Evolutionary conservation across 331 rosid species (phyloP).

Genomic region (Phaseolus coccineus): DNA sequence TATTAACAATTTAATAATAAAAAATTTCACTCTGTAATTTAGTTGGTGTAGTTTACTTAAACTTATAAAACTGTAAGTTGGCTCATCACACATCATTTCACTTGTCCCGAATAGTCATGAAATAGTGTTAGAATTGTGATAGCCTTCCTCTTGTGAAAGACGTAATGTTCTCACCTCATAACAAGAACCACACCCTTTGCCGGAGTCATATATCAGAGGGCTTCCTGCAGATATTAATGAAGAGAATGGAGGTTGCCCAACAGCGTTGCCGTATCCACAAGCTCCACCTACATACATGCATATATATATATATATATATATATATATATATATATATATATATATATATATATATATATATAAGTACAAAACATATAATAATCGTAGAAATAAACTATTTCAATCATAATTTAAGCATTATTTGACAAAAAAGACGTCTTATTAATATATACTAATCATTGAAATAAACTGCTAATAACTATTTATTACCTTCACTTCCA

Average conservation of each 20-base stretch:
- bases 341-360: too few species aligned
- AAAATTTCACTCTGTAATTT: too few species aligned
- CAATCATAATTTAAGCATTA: background rate
- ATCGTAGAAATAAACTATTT: background rate
- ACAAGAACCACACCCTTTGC: constrained; percentile 85
- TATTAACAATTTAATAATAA: too few species aligned
- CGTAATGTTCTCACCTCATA: constrained; percentile 54
- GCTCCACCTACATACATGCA: constrained; percentile 67
- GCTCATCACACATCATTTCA: background rate
- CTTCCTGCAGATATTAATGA: constrained; percentile 71
- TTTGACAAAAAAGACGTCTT: background rate
- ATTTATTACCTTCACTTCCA: constrained; percentile 75
- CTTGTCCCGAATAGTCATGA: background rate
- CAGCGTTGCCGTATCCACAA: constrained; percentile 73
- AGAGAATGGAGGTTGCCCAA: constrained; percentile 71
- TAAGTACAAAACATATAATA: background rate
- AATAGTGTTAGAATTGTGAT: background rate
- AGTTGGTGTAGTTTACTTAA: background rate
- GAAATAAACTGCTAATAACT: background rate
- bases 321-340: too few species aligned
- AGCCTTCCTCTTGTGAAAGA: background rate
- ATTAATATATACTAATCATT: background rate
- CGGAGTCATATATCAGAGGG: constrained; percentile 60
- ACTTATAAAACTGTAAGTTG: background rate
- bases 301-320: too few species aligned